These are phyloP conservation scores for Tylopilus orsonianus DNA, from an alignment of 1,284 basidiomycete genomes.

Conservation along the genomic window DNA sequence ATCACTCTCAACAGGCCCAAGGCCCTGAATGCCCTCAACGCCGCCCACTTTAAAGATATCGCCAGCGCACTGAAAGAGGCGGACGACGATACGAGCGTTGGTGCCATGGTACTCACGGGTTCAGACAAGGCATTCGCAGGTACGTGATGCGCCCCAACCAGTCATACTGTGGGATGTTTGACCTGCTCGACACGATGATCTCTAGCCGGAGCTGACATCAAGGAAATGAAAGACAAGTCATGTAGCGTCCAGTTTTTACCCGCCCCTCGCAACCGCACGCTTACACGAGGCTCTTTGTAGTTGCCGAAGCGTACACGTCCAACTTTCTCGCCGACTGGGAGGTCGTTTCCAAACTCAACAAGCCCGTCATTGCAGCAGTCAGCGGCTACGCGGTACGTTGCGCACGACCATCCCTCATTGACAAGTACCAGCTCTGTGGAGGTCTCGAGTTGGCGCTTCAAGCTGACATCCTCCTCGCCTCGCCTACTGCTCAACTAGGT, in stretches of 20 bases:
- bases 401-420: neutral
- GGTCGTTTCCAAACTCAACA: slow-evolving; percentile 65
- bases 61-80: slow-evolving; percentile 46
- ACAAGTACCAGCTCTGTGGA: slow-evolving; percentile 51
- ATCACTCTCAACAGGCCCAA: slow-evolving; percentile 59
- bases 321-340: slow-evolving; percentile 93
- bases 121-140: slow-evolving; percentile 58
- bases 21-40: slow-evolving; percentile 62
- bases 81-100: slow-evolving; percentile 45
- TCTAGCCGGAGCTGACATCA: slow-evolving; percentile 41
- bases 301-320: slow-evolving; percentile 83
- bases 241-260: slow-evolving; percentile 50
- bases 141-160: slow-evolving; percentile 3
- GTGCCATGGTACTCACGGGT: slow-evolving; percentile 63
- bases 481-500: slow-evolving; percentile 57
- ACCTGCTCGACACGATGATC: neutral
- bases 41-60: slow-evolving; percentile 46
- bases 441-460: slow-evolving; percentile 69
- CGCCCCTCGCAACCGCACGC: too few species aligned
- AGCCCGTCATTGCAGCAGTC: slow-evolving; percentile 66
- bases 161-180: neutral
- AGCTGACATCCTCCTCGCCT: slow-evolving; percentile 52
- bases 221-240: slow-evolving; percentile 53
- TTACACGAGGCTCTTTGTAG: slow-evolving; percentile 39
- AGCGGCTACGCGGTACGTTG: slow-evolving; percentile 58